Conservation (phyloP, 2,329 filamentous ascomycete genomes). For the Fusarium illudens region DNA sequence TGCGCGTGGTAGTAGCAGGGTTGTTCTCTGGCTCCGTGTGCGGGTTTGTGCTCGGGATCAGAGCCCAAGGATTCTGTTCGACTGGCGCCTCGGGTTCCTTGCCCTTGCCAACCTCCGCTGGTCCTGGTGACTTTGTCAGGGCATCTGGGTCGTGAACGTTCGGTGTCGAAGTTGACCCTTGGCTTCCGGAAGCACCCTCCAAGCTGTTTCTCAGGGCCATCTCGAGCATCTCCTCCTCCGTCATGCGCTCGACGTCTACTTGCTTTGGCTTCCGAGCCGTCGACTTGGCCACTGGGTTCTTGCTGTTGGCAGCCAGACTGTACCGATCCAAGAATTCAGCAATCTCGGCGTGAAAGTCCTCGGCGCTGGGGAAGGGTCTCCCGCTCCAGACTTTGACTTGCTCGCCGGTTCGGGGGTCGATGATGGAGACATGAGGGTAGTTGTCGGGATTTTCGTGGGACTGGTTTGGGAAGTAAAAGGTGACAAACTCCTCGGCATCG, state of each 20-base stretch:
- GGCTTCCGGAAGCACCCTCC: slow-evolving; percentile 55
- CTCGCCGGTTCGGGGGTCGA: slow-evolving; percentile 95
- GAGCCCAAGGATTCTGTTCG: slow-evolving; percentile 64
- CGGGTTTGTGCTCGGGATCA: slow-evolving; percentile 75
- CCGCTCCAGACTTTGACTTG: slow-evolving; percentile 97
- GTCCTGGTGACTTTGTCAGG: slow-evolving; percentile 72
- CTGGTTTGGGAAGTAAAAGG: slow-evolving; percentile 83
- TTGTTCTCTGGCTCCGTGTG: slow-evolving; percentile 81
- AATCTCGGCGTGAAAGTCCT: slow-evolving; percentile 89
- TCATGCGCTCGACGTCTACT: slow-evolving; percentile 86
- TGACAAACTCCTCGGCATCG: slow-evolving; percentile 80
- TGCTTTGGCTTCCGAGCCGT: slow-evolving; percentile 70
- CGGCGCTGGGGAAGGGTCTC: slow-evolving; percentile 75
- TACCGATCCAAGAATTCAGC: slow-evolving; percentile 98
- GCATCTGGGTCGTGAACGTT: slow-evolving; percentile 85
- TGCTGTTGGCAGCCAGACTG: slow-evolving; percentile 85
- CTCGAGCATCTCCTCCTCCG: slow-evolving; percentile 96
- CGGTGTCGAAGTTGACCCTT: slow-evolving; percentile 50
- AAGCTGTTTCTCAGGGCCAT: slow-evolving; percentile 92
- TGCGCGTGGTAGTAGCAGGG: slow-evolving; percentile 79
- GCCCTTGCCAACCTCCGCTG: slow-evolving; percentile 65
- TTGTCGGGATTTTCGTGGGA: slow-evolving; percentile 83
- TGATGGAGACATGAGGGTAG: slow-evolving; percentile 94
- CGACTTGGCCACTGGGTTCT: slow-evolving; percentile 85
- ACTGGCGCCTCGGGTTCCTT: slow-evolving; percentile 53